Evolutionary conservation across 2,329 filamentous ascomycete species (phyloP).

Genomic region (Monosporascus sp.): DNA sequence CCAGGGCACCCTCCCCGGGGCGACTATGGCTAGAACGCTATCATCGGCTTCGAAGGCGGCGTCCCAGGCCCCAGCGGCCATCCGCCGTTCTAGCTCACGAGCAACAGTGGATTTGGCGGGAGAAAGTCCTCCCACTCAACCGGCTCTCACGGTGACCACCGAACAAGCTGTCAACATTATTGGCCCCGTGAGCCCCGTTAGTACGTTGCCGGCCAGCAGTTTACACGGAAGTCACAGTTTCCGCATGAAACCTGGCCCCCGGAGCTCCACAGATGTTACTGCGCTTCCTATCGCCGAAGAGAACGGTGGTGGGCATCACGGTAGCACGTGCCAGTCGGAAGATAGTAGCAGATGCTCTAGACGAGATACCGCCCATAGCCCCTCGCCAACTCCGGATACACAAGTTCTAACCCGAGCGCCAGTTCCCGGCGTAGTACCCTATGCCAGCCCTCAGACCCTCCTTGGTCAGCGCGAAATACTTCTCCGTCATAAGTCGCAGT

Average conservation of each 20-base stretch:
- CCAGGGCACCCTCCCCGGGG: constrained; percentile 39
- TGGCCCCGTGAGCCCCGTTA: constrained; percentile 3
- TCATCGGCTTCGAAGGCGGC: constrained; percentile 22
- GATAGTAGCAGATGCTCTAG: constrained; percentile 7
- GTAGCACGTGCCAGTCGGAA: constrained; percentile 14
- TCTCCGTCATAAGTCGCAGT: constrained; percentile 46
- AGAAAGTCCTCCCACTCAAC: constrained; percentile 1
- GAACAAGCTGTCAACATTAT: constrained; percentile 3
- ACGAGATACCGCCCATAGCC: background rate
- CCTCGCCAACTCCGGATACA: constrained; percentile 11
- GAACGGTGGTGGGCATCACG: constrained; percentile 12
- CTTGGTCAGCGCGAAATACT: constrained; percentile 51
- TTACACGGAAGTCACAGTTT: constrained; percentile 14
- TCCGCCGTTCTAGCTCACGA: constrained; percentile 7
- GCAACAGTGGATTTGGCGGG: background rate
- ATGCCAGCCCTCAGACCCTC: constrained; percentile 48
- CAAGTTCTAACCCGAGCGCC: constrained; percentile 18
- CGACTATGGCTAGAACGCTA: constrained; percentile 25
- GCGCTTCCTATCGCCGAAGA: constrained; percentile 42
- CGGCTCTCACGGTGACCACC: background rate
- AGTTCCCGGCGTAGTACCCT: constrained; percentile 43
- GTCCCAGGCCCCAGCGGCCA: background rate
- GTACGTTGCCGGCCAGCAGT: background rate
- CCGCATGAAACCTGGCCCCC: constrained; percentile 18
- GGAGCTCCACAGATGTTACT: constrained; percentile 21